A percentile compares a stretch with the other conserved stretches of the same genome.
phyloP scores from a whole-genome alignment of 2,329 filamentous ascomycete genomes.

The Colletotrichum shisoi region DNA sequence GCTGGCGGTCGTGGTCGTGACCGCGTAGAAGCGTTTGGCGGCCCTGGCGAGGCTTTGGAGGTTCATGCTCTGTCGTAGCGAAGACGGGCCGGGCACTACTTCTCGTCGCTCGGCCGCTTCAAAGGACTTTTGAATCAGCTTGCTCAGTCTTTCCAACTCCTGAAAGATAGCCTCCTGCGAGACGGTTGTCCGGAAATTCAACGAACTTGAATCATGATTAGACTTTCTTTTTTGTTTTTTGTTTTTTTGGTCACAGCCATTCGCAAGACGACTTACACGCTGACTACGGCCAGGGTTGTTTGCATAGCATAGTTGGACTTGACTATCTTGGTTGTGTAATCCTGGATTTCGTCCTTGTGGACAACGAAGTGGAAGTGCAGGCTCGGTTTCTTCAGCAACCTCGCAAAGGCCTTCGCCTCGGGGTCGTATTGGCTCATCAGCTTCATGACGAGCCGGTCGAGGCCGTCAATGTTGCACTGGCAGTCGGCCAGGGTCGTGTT shows the following conservation, averaged over 20 bases:
- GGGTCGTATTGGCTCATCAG: constrained; percentile 15
- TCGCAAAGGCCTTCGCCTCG: not conserved
- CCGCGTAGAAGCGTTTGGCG: constrained; percentile 13
- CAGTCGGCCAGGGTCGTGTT: constrained; percentile 15
- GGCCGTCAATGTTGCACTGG: constrained; percentile 8
- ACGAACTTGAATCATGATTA: constrained; percentile 1
- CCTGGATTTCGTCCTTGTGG: constrained; percentile 22
- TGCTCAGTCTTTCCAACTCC: constrained; percentile 10
- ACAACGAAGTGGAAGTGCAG: constrained; percentile 14
- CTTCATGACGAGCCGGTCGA: constrained; percentile 7
- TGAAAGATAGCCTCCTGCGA: constrained; percentile 22
- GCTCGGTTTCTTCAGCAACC: constrained; percentile 16
- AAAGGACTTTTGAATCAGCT: constrained; percentile 1
- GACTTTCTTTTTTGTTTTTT: too few species aligned
- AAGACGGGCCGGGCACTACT: not conserved
- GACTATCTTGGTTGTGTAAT: constrained; percentile 15
- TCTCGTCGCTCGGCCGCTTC: not conserved
- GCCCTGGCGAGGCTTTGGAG: constrained; percentile 19
- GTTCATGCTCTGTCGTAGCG: constrained; percentile 12
- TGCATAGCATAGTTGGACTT: constrained; percentile 29
- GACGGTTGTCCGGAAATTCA: constrained; percentile 18
- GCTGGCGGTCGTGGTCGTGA: constrained; percentile 15
- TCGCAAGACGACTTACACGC: constrained; percentile 3
- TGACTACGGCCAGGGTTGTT: constrained; percentile 22
- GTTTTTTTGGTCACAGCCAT: too few species aligned